Conservation (phyloP, 306 rosid species). For the Parietaria judaica region DNA sequence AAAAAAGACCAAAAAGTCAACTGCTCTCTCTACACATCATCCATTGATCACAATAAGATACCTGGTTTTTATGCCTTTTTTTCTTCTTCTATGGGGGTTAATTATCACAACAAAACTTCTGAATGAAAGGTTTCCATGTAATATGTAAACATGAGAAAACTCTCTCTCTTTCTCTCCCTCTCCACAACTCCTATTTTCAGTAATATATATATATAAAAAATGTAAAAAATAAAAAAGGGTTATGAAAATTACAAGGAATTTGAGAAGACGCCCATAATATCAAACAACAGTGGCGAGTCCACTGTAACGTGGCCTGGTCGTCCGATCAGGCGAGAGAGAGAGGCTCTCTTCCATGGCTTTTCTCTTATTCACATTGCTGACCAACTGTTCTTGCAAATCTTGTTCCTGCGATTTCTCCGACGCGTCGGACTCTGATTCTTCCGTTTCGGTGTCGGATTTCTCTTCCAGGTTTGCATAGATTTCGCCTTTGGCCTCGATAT, state of each 20-base stretch:
- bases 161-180: slow-evolving; percentile 21
- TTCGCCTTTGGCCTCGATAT: slow-evolving; percentile 25
- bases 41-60: slow-evolving; percentile 10
- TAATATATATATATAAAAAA: slow-evolving; percentile 19
- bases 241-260: slow-evolving; percentile 27
- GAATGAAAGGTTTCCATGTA: slow-evolving; percentile 47
- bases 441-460: slow-evolving; percentile 15
- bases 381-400: slow-evolving; percentile 14
- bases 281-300: slow-evolving; percentile 68
- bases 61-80: neutral
- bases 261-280: slow-evolving; percentile 6
- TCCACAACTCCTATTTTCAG: slow-evolving; percentile 35
- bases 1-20: neutral
- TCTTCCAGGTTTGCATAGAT: slow-evolving; percentile 27
- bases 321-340: slow-evolving; percentile 66
- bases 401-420: slow-evolving; percentile 19
- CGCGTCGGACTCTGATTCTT: neutral
- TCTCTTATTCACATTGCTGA: slow-evolving; percentile 53
- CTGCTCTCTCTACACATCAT: slow-evolving; percentile 1
- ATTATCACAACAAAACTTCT: slow-evolving; percentile 46
- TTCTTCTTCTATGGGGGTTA: slow-evolving; percentile 7
- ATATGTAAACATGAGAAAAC: slow-evolving; percentile 46
- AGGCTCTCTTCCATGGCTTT: slow-evolving; percentile 67
- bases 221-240: slow-evolving; percentile 4
- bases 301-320: slow-evolving; percentile 77